These are phyloP conservation scores for Platanus orientalis DNA, from an alignment of 164 flowering plant genomes.

Conservation along the genomic window DNA sequence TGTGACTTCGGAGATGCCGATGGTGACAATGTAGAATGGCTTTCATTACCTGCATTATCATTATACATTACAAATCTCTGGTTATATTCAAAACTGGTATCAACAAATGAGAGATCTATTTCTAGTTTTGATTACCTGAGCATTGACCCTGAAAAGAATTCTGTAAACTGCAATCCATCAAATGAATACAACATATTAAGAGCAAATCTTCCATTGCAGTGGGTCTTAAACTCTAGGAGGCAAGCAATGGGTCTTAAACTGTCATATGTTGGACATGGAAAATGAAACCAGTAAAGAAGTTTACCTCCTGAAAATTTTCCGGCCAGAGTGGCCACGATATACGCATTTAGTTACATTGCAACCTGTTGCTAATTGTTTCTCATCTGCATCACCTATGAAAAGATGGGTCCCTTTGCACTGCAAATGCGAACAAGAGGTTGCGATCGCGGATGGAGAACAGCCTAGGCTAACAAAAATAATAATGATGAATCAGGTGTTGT, in stretches of 20 bases:
- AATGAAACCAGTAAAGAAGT: background rate
- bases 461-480: constrained; percentile 6
- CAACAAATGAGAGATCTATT: too few species aligned
- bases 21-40: background rate
- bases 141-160: constrained; percentile 11
- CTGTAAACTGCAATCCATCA: constrained; percentile 6
- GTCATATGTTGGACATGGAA: background rate
- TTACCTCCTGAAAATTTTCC: constrained; percentile 16
- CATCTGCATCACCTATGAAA: constrained; percentile 18
- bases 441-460: constrained; percentile 12
- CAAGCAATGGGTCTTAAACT: too few species aligned
- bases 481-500: background rate
- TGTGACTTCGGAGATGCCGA: background rate
- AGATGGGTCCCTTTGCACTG: constrained; percentile 26
- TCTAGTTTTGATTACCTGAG: constrained; percentile 7
- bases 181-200: too few species aligned
- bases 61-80: background rate
- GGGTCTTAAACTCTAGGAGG: too few species aligned
- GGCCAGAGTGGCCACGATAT: constrained; percentile 27
- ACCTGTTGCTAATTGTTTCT: constrained; percentile 6
- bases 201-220: background rate
- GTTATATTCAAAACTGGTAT: background rate
- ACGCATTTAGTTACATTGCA: constrained; percentile 24
- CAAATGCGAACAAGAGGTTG: constrained; percentile 20
- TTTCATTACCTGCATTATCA: constrained; percentile 11